Evolutionary conservation across 495 filamentous ascomycete genomes (phyloP).

Genomic region (Baudoinia panamericana): DNA sequence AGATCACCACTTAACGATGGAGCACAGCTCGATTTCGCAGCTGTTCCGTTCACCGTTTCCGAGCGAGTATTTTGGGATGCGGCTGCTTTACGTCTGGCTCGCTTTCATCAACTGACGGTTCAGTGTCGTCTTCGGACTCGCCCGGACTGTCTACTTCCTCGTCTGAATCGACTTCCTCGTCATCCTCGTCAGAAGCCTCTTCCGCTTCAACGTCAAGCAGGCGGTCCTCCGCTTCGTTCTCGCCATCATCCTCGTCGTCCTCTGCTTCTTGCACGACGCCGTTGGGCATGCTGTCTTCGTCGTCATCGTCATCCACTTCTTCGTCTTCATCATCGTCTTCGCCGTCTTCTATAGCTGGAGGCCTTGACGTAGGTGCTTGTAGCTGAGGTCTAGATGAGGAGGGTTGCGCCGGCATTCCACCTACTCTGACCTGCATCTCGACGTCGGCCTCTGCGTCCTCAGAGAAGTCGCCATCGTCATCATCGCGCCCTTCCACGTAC

Average conservation of each 20-base stretch:
- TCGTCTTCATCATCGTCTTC: slow-evolving; percentile 33
- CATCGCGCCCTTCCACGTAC: slow-evolving; percentile 63
- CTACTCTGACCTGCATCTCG: too few species aligned
- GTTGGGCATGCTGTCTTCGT: slow-evolving; percentile 19
- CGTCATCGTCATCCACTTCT: slow-evolving; percentile 25
- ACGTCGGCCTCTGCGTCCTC: slow-evolving; percentile 4
- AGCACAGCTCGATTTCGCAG: not conserved
- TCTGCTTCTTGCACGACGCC: slow-evolving; percentile 19
- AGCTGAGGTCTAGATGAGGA: too few species aligned
- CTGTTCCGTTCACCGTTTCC: slow-evolving; percentile 8
- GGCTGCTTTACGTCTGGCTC: slow-evolving; percentile 8
- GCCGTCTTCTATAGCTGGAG: too few species aligned
- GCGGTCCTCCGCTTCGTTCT: slow-evolving; percentile 11
- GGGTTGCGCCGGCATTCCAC: too few species aligned
- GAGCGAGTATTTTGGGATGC: slow-evolving; percentile 6
- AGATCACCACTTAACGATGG: not conserved
- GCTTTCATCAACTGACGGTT: slow-evolving; percentile 12
- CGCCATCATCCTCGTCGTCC: slow-evolving; percentile 21
- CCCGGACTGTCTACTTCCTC: slow-evolving; percentile 26
- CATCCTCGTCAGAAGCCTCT: slow-evolving; percentile 29
- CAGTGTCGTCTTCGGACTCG: slow-evolving; percentile 17
- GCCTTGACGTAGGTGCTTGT: too few species aligned
- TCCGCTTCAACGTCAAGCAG: slow-evolving; percentile 30
- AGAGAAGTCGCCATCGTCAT: slow-evolving; percentile 33
- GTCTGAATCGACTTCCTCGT: slow-evolving; percentile 28